Conservation (phyloP, 2,329 filamentous ascomycete species). For the Colletotrichum spinosum region DNA sequence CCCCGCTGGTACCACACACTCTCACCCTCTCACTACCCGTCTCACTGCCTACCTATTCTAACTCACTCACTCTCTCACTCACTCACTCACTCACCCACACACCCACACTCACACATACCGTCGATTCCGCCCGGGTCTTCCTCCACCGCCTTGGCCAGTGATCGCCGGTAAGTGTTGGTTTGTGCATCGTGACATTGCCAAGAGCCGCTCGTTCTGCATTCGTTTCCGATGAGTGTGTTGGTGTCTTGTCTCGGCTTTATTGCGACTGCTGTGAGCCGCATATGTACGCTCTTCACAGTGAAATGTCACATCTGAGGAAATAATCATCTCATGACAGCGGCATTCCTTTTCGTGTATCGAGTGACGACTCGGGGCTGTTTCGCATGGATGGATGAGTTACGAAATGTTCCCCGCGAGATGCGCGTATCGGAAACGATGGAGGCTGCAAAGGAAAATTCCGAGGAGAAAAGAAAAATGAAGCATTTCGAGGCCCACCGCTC, state of each 20-base stretch:
- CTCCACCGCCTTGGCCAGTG: slow-evolving; percentile 21
- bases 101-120: slow-evolving; percentile 3
- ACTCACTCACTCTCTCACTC: no score
- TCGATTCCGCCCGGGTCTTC: background rate
- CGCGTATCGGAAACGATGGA: background rate
- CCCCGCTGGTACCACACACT: slow-evolving; percentile 15
- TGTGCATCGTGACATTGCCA: slow-evolving; percentile 12
- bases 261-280: background rate
- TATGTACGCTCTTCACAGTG: no score
- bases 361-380: no score
- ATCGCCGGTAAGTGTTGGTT: background rate
- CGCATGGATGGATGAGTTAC: no score
- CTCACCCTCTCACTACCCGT: background rate
- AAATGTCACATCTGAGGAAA: no score
- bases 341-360: no score
- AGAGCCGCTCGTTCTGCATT: background rate
- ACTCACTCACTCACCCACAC: no score
- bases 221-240: background rate
- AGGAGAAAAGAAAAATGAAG: slow-evolving; percentile 11
- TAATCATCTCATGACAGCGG: no score
- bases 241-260: background rate
- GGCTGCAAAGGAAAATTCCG: background rate
- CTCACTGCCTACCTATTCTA: no score
- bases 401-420: background rate
- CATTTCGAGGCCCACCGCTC: slow-evolving; percentile 13